These are phyloP conservation scores for Kwoniella shivajii DNA, from an alignment of 1,284 basidiomycete genomes.

Conservation along the genomic window DNA sequence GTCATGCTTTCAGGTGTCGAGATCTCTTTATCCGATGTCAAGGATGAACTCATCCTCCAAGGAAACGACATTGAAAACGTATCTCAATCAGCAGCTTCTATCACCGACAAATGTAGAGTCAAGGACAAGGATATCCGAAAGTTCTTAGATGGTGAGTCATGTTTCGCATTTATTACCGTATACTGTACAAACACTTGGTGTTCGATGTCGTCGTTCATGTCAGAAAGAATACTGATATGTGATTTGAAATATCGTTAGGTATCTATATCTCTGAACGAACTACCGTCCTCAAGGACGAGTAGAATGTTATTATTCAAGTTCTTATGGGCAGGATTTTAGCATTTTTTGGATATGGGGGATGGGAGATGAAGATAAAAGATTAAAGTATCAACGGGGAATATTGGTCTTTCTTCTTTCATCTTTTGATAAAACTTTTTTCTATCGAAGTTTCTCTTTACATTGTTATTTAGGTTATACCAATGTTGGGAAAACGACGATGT, in stretches of 20 bases:
- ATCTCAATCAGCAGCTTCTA: conserved; percentile 93
- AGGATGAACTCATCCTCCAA: conserved; percentile 91
- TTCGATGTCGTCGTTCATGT: not conserved
- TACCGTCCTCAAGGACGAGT: conserved; percentile 31
- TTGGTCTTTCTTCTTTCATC: conserved; percentile 1
- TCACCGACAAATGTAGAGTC: conserved; percentile 91
- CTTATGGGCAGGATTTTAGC: not conserved
- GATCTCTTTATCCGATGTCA: conserved; percentile 86
- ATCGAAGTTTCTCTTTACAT: no score
- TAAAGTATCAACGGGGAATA: not conserved
- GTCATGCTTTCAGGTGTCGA: conserved; percentile 88
- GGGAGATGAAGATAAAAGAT: not conserved
- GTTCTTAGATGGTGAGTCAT: conserved; percentile 63
- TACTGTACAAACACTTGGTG: no score
- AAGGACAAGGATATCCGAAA: conserved; percentile 98
- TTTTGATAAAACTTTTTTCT: no score
- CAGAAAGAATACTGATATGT: not conserved
- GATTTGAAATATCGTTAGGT: no score
- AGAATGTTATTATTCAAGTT: not conserved
- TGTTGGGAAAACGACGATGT: conserved; percentile 20
- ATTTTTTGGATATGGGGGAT: not conserved
- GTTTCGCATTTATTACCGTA: not conserved
- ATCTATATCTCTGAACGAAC: conserved; percentile 65
- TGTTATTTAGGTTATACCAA: not conserved
- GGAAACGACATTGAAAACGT: conserved; percentile 95